Evolutionary conservation across 1,284 basidiomycete genomes (phyloP), one percentile per base, ranked within the genome.

Genomic region (Rhodotorula sp.): DNA sequence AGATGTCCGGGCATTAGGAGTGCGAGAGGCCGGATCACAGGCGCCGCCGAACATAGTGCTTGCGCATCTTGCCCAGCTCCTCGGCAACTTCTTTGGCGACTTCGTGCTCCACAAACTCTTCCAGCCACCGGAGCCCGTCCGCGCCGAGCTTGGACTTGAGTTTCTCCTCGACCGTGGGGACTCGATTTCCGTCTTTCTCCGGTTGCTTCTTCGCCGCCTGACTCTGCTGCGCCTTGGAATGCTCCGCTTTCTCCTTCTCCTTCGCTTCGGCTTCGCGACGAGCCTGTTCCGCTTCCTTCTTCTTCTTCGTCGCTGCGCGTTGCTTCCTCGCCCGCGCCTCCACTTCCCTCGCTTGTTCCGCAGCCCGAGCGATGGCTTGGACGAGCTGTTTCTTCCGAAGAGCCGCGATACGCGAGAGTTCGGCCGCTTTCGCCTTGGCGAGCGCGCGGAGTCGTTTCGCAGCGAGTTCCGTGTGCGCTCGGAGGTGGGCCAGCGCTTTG

Each of bases 41-140:
- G 12, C 38, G 38, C 38, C 56, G 34, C 18, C 18, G n/a, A 15
- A 45, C 43, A 14, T 62, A 26, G 7, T 28, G 34, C 26, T 10
- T 7, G 26, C 28, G 43, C 12, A 26, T 21, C 58, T 60, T 47
- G 34, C 52, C n/a, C 5, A 66, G 45, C 45, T 48, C 43, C n/a
- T 23, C 50, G 23, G n/a, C 23, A 31, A 67, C 55, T 31, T 67
- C 66, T 31, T 31, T 21, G 54, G 61, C 50, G 34, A 67, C 66
- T 47, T 67, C 66, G 54, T 67, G 47, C 47, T 67, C 60, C 28
- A 67, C 56, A 43, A 31, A 67, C 31, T 55, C 54, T n/a, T 62
- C 66, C 28, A 67, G 55, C 23, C 26, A 52, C n/a, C 50, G 5
- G 21, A 62, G 12, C n/a, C 54, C 34, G 31, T 7, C 18, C 31